These are phyloP conservation scores for Penicillium sp. DNA, from an alignment of 2,329 filamentous ascomycete species.

Conservation along the genomic window DNA sequence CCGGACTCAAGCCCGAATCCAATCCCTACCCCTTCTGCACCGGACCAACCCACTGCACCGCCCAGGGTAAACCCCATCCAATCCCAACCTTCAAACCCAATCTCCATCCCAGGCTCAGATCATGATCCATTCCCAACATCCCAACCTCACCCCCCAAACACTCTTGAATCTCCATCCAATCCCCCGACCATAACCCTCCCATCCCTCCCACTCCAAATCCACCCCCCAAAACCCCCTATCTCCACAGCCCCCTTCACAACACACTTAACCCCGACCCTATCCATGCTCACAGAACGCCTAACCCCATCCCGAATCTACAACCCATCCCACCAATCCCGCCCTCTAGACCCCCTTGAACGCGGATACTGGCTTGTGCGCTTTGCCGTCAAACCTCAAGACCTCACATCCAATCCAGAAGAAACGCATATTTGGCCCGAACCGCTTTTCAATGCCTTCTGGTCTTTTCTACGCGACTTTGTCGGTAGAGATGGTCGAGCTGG, in stretches of 20 bases:
- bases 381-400: constrained; percentile 48
- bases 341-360: constrained; percentile 62
- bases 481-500: constrained; percentile 41
- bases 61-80: background rate
- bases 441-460: constrained; percentile 44
- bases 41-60: background rate
- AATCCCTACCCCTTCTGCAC: background rate
- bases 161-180: too few species aligned
- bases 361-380: constrained; percentile 73
- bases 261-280: constrained; percentile 58
- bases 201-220: constrained; percentile 46
- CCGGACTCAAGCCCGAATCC: background rate
- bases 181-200: constrained; percentile 1
- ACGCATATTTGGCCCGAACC: constrained; percentile 30
- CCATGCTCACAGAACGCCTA: constrained; percentile 54
- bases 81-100: background rate
- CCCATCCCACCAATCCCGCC: constrained; percentile 51
- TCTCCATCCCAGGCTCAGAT: background rate
- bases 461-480: constrained; percentile 41
- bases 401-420: background rate
- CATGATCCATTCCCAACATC: background rate
- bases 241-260: constrained; percentile 48
- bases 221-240: constrained; percentile 55
- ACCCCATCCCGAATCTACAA: constrained; percentile 55
- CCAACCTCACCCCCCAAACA: background rate